Base-by-base conservation (phyloP, 2,329 filamentous ascomycete species). In the Nemania sp. region DNA sequence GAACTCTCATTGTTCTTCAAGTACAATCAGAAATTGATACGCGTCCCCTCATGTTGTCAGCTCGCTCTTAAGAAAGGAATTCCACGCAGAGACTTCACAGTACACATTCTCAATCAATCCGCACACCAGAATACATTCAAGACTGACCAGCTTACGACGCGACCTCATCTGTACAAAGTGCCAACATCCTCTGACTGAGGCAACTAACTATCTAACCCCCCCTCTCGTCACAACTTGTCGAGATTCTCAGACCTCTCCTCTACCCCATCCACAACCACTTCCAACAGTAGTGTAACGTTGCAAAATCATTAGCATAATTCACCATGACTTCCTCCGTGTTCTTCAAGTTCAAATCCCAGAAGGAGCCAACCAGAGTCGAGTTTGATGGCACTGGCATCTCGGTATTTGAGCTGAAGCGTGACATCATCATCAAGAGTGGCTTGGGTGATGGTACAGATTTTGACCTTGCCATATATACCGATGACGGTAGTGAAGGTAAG, bases 341-440 rank as follows among this genome's bases (percentile, higher is more conserved):
- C 80, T 99, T 97, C 90, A 97, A 97, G 81, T 99, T 99, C 88
- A 98, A 97, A 81, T 98, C 94, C 70, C 92, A 96, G 75, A 97
- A 92, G 81, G 95, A 98, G 75, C 91, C 92, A 62, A 92, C 92
- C 59, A 88, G 93, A 73, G 92, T 99, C 72, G 91, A 93, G 73
- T 98, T 99, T 77, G 94, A 99, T 78, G 95, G 95, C 74, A 97
- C 94, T 71, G 92, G 92, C 77, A 96, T 98, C 74, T 97, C 94
- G 64, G 95, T 98, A 66, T 99, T 98, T 79, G 96, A 99, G 75
- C 84, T 99, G 74, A 99, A 99, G 81, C 90, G 94, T 81, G 95
- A 98, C 79, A 99, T 99, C 73, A 99, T 99, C 80, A 88, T 86
- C 76, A 91, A 94, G 77, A 96, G 92, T 77, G 92, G 91, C 63